Base-by-base conservation (phyloP, 805 yeast genomes). In the Kluyveromyces dobzhanskii region DNA sequence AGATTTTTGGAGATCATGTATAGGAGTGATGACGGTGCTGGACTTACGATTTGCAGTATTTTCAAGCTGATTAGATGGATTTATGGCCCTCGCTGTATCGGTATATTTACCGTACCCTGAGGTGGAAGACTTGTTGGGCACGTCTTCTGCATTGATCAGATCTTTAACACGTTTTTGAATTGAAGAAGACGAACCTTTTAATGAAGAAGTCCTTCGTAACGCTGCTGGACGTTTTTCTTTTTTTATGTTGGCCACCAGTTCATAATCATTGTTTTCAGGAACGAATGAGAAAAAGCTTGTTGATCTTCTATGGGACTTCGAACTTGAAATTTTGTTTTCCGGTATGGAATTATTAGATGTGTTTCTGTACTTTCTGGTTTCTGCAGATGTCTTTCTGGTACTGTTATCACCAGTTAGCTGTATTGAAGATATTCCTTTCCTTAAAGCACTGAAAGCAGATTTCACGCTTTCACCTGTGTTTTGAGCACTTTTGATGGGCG, bases 81-180 rank as follows among this genome's bases (percentile, higher is more conserved):
- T 19, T 14, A 21, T 29, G 19, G 17, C 13, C 11, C 35, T 23
- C 12, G 21, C 31, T 23, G 35, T 24, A 35, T 71, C 80, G 0
- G 88, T 78, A 53, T 72, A 84, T 54, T 76, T 75, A 6, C 95
- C 95, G 57, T 87, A 86, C 0, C 95, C 95, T 4, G 68, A 59
- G 0, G 95, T 95, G 0, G 90, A 78, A 49, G 74, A 79, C 13
- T 62, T 54, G 0, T 72, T 62, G 3, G 73, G 72, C 10, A 73
- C 16, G 8, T 47, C 51, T 11, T 49, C 49, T 5, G 57, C 48
- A 17, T 44, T 45, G 40, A 77, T 56, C 29, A 75, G 61, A 47
- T 66, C 67, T 33, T 70, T 71, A 56, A 78, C 75, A 47, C 83
- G 65, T 40, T 71, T 61, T 48, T 76, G 80, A 32, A 79, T 76